These are phyloP conservation scores for Dioszegia hungarica DNA, from an alignment of 768 basidiomycete genomes.

Conservation along the genomic window DNA sequence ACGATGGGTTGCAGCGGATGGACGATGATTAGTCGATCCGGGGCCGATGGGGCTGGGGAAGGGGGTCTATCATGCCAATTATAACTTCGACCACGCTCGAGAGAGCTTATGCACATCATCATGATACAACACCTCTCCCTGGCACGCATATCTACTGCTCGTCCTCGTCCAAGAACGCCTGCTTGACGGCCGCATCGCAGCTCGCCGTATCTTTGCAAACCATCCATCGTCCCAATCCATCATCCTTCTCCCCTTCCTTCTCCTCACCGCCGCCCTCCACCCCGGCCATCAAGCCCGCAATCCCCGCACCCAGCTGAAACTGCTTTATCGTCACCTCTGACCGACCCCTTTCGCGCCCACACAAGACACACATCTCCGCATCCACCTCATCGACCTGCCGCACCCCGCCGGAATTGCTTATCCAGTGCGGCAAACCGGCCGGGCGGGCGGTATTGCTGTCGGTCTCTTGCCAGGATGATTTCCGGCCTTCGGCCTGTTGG, in stretches of 20 bases:
- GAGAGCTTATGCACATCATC: neutral
- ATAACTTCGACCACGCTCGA: too few species aligned
- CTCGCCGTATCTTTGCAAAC: neutral
- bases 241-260: neutral
- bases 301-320: neutral
- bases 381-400: constrained; percentile 8
- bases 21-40: constrained; percentile 21
- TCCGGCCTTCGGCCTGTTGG: neutral
- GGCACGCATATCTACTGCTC: neutral
- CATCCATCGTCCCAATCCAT: constrained; percentile 4
- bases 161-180: constrained; percentile 2
- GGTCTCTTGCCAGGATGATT: constrained; percentile 4
- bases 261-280: neutral
- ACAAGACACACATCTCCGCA: constrained; percentile 11
- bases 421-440: neutral
- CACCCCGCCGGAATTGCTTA: neutral
- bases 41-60: neutral
- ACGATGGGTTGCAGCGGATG: constrained; percentile 31
- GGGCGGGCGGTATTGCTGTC: neutral
- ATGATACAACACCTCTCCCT: neutral
- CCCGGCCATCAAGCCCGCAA: too few species aligned
- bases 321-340: constrained; percentile 1
- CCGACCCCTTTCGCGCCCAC: constrained; percentile 6
- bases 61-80: neutral
- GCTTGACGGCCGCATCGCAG: neutral